phyloP scores from a whole-genome alignment of 2,329 filamentous ascomycete genomes.

The Aspergillus puulaauensis region DNA sequence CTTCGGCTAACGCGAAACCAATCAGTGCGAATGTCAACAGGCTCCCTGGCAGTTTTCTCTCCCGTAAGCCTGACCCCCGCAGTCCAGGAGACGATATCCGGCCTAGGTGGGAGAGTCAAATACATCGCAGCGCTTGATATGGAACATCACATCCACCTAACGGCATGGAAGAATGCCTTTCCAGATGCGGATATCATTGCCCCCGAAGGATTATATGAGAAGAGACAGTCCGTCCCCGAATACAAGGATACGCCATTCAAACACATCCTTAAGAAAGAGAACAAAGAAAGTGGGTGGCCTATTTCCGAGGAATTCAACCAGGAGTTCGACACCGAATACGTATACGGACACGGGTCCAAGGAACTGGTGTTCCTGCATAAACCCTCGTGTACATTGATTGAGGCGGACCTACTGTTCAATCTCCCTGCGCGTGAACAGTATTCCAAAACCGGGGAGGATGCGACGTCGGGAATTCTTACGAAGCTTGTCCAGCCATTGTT shows the following conservation, averaged over 20 bases:
- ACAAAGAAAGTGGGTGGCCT: constrained; percentile 46
- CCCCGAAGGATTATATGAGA: constrained; percentile 78
- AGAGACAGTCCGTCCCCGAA: constrained; percentile 62
- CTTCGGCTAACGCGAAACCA: not conserved
- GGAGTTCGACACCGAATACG: constrained; percentile 85
- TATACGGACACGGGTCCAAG: constrained; percentile 76
- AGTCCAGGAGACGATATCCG: constrained; percentile 62
- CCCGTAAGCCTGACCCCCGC: constrained; percentile 81
- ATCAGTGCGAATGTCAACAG: constrained; percentile 70
- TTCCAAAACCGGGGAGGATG: constrained; percentile 53
- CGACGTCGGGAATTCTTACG: constrained; percentile 59
- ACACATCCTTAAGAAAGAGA: constrained; percentile 64
- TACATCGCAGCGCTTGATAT: constrained; percentile 88
- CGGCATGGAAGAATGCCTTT: constrained; percentile 77
- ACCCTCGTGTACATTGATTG: constrained; percentile 74
- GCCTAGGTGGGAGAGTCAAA: constrained; percentile 66
- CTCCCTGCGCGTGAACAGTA: constrained; percentile 86
- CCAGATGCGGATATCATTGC: constrained; percentile 78
- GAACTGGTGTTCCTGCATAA: constrained; percentile 87
- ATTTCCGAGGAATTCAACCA: constrained; percentile 77
- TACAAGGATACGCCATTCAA: constrained; percentile 63
- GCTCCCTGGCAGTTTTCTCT: constrained; percentile 83
- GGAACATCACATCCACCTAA: constrained; percentile 93
- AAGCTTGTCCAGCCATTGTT: constrained; percentile 59
- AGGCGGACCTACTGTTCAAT: constrained; percentile 92